Percentiles rank a stretch among this genome's conserved stretches.
These are phyloP conservation scores for Zostera marina DNA, from an alignment of 116 monocot genomes.

Conservation along the genomic window DNA sequence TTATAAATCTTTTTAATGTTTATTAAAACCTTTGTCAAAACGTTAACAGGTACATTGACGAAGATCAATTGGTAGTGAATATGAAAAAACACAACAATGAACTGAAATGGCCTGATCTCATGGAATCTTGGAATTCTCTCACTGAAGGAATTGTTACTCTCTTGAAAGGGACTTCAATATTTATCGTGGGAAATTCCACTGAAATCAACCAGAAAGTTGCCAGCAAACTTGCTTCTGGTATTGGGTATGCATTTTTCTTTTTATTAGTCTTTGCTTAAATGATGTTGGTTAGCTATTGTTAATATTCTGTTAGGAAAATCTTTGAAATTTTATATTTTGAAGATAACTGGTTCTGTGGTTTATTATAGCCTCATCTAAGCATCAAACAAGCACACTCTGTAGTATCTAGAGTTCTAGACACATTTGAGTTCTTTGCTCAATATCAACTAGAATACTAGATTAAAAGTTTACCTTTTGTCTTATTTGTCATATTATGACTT, in stretches of 20 bases:
- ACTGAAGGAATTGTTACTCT: slow-evolving; percentile 39
- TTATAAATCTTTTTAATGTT: neutral
- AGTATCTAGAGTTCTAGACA: too few relatives aligned
- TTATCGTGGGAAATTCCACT: slow-evolving; percentile 71
- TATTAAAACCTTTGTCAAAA: neutral
- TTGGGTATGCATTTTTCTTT: slow-evolving; percentile 39
- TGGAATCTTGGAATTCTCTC: slow-evolving; percentile 79
- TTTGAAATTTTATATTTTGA: neutral
- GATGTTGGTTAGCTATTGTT: neutral
- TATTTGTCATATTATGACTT: too few relatives aligned
- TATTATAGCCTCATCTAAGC: too few relatives aligned
- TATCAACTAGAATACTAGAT: too few relatives aligned
- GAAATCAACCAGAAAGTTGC: slow-evolving; percentile 68
- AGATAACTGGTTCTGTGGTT: too few relatives aligned
- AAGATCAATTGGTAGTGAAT: slow-evolving; percentile 69
- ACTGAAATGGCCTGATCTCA: slow-evolving; percentile 77
- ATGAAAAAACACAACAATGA: slow-evolving; percentile 59
- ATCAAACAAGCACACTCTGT: too few relatives aligned
- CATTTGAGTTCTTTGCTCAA: too few relatives aligned
- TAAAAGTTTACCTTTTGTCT: too few relatives aligned
- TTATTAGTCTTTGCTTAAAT: neutral
- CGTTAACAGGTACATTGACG: slow-evolving; percentile 65
- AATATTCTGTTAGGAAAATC: neutral
- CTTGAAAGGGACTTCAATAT: slow-evolving; percentile 74
- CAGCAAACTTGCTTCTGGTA: slow-evolving; percentile 51